Base-by-base conservation (phyloP, 106 monocot species). In the Acorus calamus region DNA sequence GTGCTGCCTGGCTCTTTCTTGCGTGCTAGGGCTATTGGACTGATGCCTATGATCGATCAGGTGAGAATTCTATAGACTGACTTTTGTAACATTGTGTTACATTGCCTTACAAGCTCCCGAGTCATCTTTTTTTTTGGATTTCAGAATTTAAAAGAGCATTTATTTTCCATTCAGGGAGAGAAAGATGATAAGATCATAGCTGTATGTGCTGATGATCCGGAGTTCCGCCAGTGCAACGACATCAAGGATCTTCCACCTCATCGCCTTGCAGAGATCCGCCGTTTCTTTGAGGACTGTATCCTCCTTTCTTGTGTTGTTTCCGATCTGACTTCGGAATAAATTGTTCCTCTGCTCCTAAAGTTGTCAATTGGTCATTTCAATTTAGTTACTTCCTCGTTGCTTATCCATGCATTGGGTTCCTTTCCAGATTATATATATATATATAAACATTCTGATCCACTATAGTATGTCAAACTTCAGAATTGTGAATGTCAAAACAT, bases 11-110 rank as follows among this genome's bases (percentile, higher is more conserved):
- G 88, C 46, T 79, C 73, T 60, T 89, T 84, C 69, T 76, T 89
- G 14, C 84, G 88, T 52, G 88, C 88, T 7, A 81, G 88, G 71
- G 88, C 88, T 49, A 89, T 89, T 68, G 88, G 88, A 8, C 65
- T 89, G 72, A 89, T 89, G 88, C 88, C 88, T 53, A 89, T 89
- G 88, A 89, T 89, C 56, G 88, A 89, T 74, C 88, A 89, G 79
- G 88, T 79, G 8, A 56, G 11, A 14, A 42, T 48, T 62, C 49
- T 6, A 41, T 52, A 7, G 50, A 4, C 5, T 41, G 11, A 48
- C 62, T 9, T 4, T 62, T 8, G 62, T 7, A 46, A 3, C 6
- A 42, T 7, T 67, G 8, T 55, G 49, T 66, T 6, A 54, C 11
- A 54, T 45, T 12, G 43, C 6, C 7, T 65, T 3, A 2, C 47